Conservation (phyloP, 768 basidiomycete species). For the Russula sp. region DNA sequence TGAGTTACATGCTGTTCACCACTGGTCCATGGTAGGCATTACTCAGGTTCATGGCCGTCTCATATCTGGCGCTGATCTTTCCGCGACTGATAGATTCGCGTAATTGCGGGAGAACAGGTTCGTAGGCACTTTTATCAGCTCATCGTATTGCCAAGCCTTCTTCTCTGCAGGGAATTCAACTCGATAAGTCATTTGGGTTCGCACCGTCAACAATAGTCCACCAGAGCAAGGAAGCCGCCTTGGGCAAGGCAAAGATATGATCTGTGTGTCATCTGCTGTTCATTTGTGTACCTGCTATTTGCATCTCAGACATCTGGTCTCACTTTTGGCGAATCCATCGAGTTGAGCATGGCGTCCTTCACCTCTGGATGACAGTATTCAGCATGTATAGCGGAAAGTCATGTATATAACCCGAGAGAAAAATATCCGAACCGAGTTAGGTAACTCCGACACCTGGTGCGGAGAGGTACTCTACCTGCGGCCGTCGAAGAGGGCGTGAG, state of each 20-base stretch:
- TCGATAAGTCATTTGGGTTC: conserved; percentile 76
- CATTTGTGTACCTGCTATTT: neutral
- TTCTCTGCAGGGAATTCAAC: conserved; percentile 46
- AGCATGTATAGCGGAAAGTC: neutral
- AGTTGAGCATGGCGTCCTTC: neutral
- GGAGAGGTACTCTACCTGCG: neutral
- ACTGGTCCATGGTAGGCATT: conserved; percentile 75
- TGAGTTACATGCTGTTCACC: conserved; percentile 80
- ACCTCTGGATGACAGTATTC: neutral
- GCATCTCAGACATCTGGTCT: neutral
- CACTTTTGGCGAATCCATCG: neutral
- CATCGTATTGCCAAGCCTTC: neutral
- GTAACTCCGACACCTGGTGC: too few species aligned
- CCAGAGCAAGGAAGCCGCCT: conserved; percentile 56
- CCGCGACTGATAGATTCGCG: conserved; percentile 50
- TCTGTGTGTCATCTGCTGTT: neutral
- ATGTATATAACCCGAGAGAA: neutral
- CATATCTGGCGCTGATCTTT: conserved; percentile 11
- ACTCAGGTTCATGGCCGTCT: neutral
- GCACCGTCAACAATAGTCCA: conserved; percentile 79
- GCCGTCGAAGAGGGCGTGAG: too few species aligned
- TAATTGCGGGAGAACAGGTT: conserved; percentile 78
- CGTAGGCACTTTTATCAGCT: conserved; percentile 22
- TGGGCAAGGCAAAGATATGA: conserved; percentile 61
- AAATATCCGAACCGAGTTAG: neutral